Percentiles rank a stretch among this genome's conserved stretches.
phyloP scores from a whole-genome alignment of 768 basidiomycete genomes.

The Phanerochaete sordida region DNA sequence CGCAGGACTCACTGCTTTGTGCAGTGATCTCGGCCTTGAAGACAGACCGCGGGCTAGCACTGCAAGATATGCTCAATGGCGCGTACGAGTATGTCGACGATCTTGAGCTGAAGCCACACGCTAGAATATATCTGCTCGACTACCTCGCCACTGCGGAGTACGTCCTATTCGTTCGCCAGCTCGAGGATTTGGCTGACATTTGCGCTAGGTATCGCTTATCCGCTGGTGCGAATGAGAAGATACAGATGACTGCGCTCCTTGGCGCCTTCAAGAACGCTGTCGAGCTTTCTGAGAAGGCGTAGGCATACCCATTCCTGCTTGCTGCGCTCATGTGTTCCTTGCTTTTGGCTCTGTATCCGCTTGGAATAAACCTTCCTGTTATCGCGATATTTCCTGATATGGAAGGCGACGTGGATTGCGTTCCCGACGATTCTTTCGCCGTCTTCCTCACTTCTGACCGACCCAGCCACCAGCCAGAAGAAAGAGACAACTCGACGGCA shows the following conservation, averaged over 20 bases:
- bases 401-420: background rate
- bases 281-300: slow-evolving; percentile 48
- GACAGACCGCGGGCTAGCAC: slow-evolving; percentile 86
- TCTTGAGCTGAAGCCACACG: slow-evolving; percentile 80
- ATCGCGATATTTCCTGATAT: slow-evolving; percentile 1
- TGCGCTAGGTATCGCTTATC: slow-evolving; percentile 77
- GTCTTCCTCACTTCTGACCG: background rate
- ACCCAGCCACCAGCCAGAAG: background rate
- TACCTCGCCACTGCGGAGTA: slow-evolving; percentile 95
- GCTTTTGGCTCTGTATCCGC: background rate
- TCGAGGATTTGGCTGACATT: background rate
- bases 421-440: background rate
- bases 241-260: slow-evolving; percentile 88
- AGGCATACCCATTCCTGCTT: background rate
- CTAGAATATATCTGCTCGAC: slow-evolving; percentile 89
- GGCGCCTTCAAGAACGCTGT: slow-evolving; percentile 94
- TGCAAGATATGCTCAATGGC: slow-evolving; percentile 91
- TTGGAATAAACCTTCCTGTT: background rate
- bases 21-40: slow-evolving; percentile 86
- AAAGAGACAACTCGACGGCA: background rate
- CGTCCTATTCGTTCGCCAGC: slow-evolving; percentile 26
- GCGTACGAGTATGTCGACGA: slow-evolving; percentile 88
- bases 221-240: slow-evolving; percentile 90
- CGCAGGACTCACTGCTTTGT: background rate
- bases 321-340: background rate